A percentile compares a stretch with the other conserved stretches of the same genome.
These are phyloP conservation scores for Trichophyton benhamiae DNA, from an alignment of 2,329 filamentous ascomycete species.

Conservation along the genomic window DNA sequence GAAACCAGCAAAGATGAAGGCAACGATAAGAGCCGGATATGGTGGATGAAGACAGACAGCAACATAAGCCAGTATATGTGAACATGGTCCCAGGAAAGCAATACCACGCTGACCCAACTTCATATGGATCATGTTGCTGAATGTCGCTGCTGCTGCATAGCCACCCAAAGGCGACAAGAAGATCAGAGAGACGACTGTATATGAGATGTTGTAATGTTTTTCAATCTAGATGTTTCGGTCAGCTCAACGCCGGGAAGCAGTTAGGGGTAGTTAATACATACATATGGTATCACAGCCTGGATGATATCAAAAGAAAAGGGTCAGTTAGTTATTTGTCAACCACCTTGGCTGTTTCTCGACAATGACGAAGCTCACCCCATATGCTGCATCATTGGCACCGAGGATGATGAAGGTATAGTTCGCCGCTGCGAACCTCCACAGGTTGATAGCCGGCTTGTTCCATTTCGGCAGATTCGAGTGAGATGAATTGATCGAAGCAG, in stretches of 20 bases:
- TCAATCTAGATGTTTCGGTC: slow-evolving; percentile 25
- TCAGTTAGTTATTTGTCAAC: neutral
- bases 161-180: slow-evolving; percentile 38
- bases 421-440: slow-evolving; percentile 46
- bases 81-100: slow-evolving; percentile 50
- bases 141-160: slow-evolving; percentile 33
- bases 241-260: neutral
- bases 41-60: slow-evolving; percentile 56
- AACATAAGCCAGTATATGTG: slow-evolving; percentile 53
- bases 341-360: neutral
- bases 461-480: slow-evolving; percentile 41
- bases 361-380: slow-evolving; percentile 34
- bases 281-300: slow-evolving; percentile 39
- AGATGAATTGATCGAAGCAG: neutral
- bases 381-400: slow-evolving; percentile 46
- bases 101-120: slow-evolving; percentile 55
- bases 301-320: slow-evolving; percentile 1
- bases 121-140: slow-evolving; percentile 34
- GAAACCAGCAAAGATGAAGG: slow-evolving; percentile 54
- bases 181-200: slow-evolving; percentile 36
- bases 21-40: slow-evolving; percentile 52
- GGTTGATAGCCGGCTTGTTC: slow-evolving; percentile 50
- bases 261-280: slow-evolving; percentile 14
- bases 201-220: slow-evolving; percentile 33
- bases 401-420: slow-evolving; percentile 47